Conservation (phyloP, 2,329 filamentous ascomycete genomes). For the Thelonectria discophora region DNA sequence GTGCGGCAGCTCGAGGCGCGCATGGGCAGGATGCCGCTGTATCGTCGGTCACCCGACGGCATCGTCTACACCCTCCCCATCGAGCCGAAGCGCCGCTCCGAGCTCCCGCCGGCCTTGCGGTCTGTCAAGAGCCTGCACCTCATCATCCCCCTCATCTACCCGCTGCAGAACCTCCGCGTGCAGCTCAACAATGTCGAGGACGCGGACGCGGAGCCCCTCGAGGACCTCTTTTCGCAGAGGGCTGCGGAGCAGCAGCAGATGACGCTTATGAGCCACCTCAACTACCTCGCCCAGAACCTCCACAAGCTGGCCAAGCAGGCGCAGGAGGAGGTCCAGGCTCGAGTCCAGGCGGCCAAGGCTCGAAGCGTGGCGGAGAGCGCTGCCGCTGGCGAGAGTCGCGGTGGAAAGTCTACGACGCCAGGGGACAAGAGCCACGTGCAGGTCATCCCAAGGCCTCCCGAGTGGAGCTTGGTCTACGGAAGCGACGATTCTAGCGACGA, state of each 20-base stretch:
- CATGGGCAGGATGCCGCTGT: constrained; percentile 72
- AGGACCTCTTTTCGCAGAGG: constrained; percentile 71
- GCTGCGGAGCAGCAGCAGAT: constrained; percentile 65
- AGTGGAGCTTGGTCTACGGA: constrained; percentile 68
- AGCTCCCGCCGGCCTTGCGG: constrained; percentile 69
- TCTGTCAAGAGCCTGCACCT: constrained; percentile 71
- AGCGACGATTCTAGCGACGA: constrained; percentile 60
- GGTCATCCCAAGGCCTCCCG: constrained; percentile 78
- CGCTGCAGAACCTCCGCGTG: constrained; percentile 72
- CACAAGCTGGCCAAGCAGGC: constrained; percentile 69
- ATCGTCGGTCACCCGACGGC: constrained; percentile 74
- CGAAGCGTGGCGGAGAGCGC: constrained; percentile 29
- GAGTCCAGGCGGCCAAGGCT: constrained; percentile 28
- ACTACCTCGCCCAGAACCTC: constrained; percentile 77
- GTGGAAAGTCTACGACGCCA: constrained; percentile 22
- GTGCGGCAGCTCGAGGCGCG: constrained; percentile 78
- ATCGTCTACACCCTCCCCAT: constrained; percentile 76
- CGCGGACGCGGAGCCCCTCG: constrained; percentile 68
- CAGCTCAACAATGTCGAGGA: constrained; percentile 71
- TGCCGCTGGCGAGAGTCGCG: constrained; percentile 18
- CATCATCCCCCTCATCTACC: constrained; percentile 76
- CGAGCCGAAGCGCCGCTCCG: constrained; percentile 67
- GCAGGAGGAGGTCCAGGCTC: constrained; percentile 32
- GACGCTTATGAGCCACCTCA: constrained; percentile 77
- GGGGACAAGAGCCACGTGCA: constrained; percentile 72